Conservation (phyloP, 768 basidiomycete species). For the Boletus barrowsii region DNA sequence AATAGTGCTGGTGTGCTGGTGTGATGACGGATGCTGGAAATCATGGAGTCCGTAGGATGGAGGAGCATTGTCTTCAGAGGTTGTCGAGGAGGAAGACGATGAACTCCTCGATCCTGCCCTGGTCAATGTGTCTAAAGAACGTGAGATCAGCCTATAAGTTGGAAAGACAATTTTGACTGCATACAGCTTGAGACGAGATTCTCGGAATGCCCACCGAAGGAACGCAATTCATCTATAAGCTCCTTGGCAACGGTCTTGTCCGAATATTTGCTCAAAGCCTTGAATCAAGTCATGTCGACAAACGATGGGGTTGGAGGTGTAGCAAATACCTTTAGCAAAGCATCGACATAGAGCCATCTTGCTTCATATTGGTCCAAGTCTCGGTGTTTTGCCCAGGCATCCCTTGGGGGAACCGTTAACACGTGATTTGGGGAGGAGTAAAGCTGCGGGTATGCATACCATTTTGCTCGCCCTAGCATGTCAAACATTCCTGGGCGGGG, state of each 20-base stretch:
- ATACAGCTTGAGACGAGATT: constrained; percentile 67
- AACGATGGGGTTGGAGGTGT: neutral
- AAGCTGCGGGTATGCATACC: constrained; percentile 44
- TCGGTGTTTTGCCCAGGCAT: constrained; percentile 93
- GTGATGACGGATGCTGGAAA: constrained; percentile 7
- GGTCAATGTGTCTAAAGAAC: constrained; percentile 32
- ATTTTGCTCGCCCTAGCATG: constrained; percentile 90
- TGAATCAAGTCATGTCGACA: constrained; percentile 1
- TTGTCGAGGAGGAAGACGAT: constrained; percentile 62
- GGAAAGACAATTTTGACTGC: constrained; percentile 9
- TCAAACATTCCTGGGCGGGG: constrained; percentile 86
- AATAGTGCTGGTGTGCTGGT: constrained; percentile 17
- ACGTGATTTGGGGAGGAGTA: constrained; percentile 19
- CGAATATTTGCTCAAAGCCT: constrained; percentile 81
- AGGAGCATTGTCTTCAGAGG: constrained; percentile 40
- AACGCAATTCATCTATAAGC: constrained; percentile 73
- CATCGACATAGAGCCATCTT: constrained; percentile 87
- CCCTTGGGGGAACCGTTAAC: constrained; percentile 48
- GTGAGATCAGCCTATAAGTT: neutral
- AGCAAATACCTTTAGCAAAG: constrained; percentile 67
- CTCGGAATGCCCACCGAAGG: constrained; percentile 66
- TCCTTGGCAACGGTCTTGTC: constrained; percentile 76
- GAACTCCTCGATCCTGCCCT: constrained; percentile 50
- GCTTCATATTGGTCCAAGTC: constrained; percentile 77
- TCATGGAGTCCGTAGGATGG: constrained; percentile 14